Conservation (phyloP, 140 eudicot species). For the Anethum foeniculum region DNA sequence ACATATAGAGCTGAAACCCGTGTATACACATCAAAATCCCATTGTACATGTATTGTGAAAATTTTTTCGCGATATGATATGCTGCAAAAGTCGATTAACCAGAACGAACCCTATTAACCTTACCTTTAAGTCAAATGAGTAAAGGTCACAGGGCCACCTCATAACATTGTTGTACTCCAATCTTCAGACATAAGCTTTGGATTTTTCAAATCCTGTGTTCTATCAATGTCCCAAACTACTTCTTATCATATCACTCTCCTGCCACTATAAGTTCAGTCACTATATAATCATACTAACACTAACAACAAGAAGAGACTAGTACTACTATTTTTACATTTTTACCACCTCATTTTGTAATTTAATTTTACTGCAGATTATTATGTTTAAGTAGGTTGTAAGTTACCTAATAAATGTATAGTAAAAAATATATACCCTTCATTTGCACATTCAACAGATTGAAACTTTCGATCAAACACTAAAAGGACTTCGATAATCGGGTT, state of each 20-base stretch:
- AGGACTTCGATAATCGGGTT: neutral
- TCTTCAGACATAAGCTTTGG: conserved; percentile 2
- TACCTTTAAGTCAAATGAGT: neutral
- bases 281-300: neutral
- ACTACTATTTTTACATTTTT: too few relatives aligned
- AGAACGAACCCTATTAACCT: too few relatives aligned
- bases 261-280: neutral
- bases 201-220: neutral
- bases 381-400: neutral
- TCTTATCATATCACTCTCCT: neutral
- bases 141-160: neutral
- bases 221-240: neutral
- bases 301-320: neutral
- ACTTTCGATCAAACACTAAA: neutral
- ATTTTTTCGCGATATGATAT: too few relatives aligned
- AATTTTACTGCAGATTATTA: neutral
- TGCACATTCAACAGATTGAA: neutral
- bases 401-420: neutral
- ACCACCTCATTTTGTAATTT: neutral
- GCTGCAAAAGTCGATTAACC: too few relatives aligned
- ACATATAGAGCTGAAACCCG: too few relatives aligned
- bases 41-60: too few relatives aligned
- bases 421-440: too few relatives aligned
- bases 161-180: neutral
- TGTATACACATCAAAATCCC: too few relatives aligned